These are phyloP conservation scores for Saccharomycopsis selenospora DNA, from an alignment of 805 yeast species.

Conservation along the genomic window DNA sequence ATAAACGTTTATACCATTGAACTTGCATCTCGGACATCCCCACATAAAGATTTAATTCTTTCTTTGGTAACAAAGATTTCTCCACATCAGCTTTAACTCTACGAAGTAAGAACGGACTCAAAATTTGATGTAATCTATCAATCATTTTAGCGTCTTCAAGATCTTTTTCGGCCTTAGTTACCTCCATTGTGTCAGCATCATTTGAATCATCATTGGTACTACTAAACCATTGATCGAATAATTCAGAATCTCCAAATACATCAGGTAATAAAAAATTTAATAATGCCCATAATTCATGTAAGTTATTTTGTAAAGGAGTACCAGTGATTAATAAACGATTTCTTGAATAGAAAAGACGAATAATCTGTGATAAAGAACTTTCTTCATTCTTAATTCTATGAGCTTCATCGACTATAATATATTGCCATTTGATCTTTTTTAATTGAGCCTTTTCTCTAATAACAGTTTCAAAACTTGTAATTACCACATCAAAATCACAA, in stretches of 20 bases:
- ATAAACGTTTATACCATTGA: constrained; percentile 79
- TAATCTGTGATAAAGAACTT: constrained; percentile 85
- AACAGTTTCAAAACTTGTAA: constrained; percentile 91
- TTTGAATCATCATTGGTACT: constrained; percentile 31
- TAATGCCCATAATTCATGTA: constrained; percentile 95
- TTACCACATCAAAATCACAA: constrained; percentile 81
- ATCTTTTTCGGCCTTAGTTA: constrained; percentile 36
- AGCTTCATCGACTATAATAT: constrained; percentile 91
- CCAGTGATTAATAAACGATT: constrained; percentile 88
- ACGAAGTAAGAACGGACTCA: constrained; percentile 81
- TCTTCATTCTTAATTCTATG: constrained; percentile 95
- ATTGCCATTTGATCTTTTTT: constrained; percentile 86
- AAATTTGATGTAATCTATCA: constrained; percentile 78
- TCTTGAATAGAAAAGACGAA: constrained; percentile 77
- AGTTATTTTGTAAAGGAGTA: constrained; percentile 89
- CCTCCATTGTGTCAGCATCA: constrained; percentile 57
- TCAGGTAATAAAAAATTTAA: constrained; percentile 87
- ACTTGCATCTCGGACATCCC: constrained; percentile 96
- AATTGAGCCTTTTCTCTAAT: constrained; percentile 77
- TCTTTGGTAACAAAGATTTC: constrained; percentile 81
- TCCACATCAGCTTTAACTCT: constrained; percentile 93
- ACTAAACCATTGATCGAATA: constrained; percentile 88
- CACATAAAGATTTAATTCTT: constrained; percentile 81
- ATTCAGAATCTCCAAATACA: constrained; percentile 85
- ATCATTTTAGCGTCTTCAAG: constrained; percentile 75